Evolutionary conservation across 257 asterid genomes (phyloP).

Genomic region (Penstemon barbatus): DNA sequence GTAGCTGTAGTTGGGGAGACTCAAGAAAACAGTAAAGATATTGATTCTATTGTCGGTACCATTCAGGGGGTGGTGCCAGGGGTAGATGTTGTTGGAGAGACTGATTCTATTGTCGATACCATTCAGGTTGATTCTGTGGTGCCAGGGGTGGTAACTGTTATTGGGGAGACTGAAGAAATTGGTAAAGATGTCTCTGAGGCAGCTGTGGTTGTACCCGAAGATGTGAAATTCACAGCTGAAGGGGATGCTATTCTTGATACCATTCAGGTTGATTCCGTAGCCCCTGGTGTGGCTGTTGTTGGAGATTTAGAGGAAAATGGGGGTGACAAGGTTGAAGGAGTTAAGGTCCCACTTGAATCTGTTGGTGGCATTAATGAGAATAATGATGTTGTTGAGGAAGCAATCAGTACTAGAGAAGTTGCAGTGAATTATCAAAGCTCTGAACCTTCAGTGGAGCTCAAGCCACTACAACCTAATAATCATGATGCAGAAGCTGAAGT

Average conservation of each 20-base stretch:
- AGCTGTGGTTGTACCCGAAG: slow-evolving; percentile 17
- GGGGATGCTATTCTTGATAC: slow-evolving; percentile 54
- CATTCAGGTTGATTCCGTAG: slow-evolving; percentile 41
- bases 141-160: slow-evolving; percentile 48
- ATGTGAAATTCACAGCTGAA: slow-evolving; percentile 30
- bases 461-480: slow-evolving; percentile 28
- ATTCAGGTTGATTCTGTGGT: slow-evolving; percentile 42
- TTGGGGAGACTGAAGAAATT: slow-evolving; percentile 38
- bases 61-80: slow-evolving; percentile 32
- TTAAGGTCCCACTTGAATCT: slow-evolving; percentile 27
- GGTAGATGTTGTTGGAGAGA: slow-evolving; percentile 34
- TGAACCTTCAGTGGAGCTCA: slow-evolving; percentile 35
- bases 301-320: slow-evolving; percentile 38
- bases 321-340: slow-evolving; percentile 35
- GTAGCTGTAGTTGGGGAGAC: slow-evolving; percentile 49
- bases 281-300: slow-evolving; percentile 51
- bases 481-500: slow-evolving; percentile 26
- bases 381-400: slow-evolving; percentile 29
- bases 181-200: slow-evolving; percentile 30
- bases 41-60: too few relatives aligned
- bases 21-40: slow-evolving; percentile 27
- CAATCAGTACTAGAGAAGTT: slow-evolving; percentile 24
- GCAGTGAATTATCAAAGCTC: slow-evolving; percentile 30
- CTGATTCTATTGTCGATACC: slow-evolving; percentile 43
- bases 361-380: slow-evolving; percentile 33